Evolutionary conservation across 2,329 filamentous ascomycete species (phyloP).

Genomic region (Rutstroemia sydowiana): DNA sequence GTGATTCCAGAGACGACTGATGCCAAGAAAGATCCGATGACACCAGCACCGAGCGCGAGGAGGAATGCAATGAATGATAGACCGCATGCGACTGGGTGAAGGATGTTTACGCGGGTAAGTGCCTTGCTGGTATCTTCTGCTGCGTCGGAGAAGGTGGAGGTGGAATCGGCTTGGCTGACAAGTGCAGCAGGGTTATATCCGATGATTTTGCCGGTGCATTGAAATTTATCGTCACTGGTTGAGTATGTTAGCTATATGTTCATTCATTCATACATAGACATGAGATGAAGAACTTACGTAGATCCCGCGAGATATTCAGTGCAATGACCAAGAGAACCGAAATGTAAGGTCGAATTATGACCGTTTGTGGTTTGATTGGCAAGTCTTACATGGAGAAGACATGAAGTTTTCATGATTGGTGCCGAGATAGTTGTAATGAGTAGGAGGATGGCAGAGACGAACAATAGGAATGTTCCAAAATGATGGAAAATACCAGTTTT

Average conservation of each 20-base stretch:
- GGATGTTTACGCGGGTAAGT: constrained; percentile 52
- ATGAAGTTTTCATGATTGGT: constrained; percentile 48
- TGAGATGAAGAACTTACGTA: constrained; percentile 21
- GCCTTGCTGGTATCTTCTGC: constrained; percentile 38
- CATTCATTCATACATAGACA: no score
- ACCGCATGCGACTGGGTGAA: constrained; percentile 53
- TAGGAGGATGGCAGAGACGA: constrained; percentile 47
- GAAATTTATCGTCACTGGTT: constrained; percentile 32
- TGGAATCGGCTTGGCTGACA: constrained; percentile 33
- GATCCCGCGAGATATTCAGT: constrained; percentile 27
- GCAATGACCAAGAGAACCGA: constrained; percentile 57
- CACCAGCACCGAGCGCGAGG: constrained; percentile 43
- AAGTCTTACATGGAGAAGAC: constrained; percentile 45
- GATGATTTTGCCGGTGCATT: constrained; percentile 41
- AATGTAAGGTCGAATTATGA: constrained; percentile 37
- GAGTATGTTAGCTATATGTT: background rate
- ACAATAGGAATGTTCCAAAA: constrained; percentile 50
- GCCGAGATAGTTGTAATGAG: constrained; percentile 51
- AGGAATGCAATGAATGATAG: constrained; percentile 53
- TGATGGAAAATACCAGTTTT: constrained; percentile 39
- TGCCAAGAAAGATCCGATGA: constrained; percentile 45
- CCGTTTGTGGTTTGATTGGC: constrained; percentile 28
- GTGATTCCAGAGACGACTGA: constrained; percentile 42
- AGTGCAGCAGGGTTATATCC: constrained; percentile 49
- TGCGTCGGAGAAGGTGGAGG: constrained; percentile 35